Conservation (phyloP, 768 basidiomycete species). For the Chlorophyllum brunneum region DNA sequence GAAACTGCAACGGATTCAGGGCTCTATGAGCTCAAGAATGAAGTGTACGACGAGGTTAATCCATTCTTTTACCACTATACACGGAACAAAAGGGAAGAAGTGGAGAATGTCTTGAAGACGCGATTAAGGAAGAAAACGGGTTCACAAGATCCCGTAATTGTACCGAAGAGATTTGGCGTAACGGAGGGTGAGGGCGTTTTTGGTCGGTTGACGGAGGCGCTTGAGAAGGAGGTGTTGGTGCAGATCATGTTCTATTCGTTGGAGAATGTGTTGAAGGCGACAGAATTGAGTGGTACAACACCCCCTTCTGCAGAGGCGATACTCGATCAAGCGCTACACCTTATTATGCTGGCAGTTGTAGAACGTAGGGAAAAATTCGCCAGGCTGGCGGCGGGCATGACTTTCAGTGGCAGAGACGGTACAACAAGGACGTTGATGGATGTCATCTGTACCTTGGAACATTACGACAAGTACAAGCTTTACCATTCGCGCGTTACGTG, state of each 20-base stretch:
- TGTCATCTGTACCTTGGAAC: constrained; percentile 72
- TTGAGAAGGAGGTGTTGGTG: constrained; percentile 67
- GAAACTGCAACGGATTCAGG: constrained; percentile 77
- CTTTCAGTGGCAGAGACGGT: constrained; percentile 41
- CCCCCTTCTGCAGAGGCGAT: constrained; percentile 86
- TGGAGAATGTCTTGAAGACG: constrained; percentile 68
- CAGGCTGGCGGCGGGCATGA: constrained; percentile 45
- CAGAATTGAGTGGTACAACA: constrained; percentile 46
- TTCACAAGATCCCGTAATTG: constrained; percentile 62
- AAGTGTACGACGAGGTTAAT: constrained; percentile 81
- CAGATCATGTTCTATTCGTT: constrained; percentile 84
- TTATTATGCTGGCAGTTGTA: constrained; percentile 81
- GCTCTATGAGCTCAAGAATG: constrained; percentile 84
- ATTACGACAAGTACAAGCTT: constrained; percentile 68
- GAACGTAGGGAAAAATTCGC: constrained; percentile 65
- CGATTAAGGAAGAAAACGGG: constrained; percentile 62
- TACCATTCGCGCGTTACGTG: constrained; percentile 72
- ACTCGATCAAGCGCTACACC: constrained; percentile 83
- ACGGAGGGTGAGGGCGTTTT: constrained; percentile 56
- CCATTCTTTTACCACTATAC: constrained; percentile 97
- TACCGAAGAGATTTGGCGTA: constrained; percentile 69
- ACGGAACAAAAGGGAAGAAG: constrained; percentile 90
- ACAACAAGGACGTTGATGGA: constrained; percentile 58
- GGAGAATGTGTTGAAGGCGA: constrained; percentile 67
- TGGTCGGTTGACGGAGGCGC: constrained; percentile 52